These are phyloP conservation scores for Selaginella moellendorffii DNA, from an alignment of 75 land plant genomes.

Conservation along the genomic window DNA sequence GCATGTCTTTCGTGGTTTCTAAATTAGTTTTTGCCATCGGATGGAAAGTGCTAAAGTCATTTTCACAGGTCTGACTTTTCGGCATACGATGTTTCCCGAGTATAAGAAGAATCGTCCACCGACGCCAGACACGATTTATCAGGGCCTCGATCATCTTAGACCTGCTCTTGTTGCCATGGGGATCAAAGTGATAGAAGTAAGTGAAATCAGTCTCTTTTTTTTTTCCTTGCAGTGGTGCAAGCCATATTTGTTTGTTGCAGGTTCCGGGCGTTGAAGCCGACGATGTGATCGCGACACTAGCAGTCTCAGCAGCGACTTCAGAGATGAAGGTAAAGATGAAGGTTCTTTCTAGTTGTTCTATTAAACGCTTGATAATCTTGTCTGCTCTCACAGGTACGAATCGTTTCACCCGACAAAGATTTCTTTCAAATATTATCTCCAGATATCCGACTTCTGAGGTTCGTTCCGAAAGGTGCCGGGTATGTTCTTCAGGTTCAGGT, in stretches of 20 bases:
- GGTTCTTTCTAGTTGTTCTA: background rate
- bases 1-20: background rate
- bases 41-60: background rate
- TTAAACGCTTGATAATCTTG: background rate
- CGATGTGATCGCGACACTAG: slow-evolving; percentile 90
- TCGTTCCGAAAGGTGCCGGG: slow-evolving; percentile 61
- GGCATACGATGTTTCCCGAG: slow-evolving; percentile 48
- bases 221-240: background rate
- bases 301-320: slow-evolving; percentile 50
- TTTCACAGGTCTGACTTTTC: slow-evolving; percentile 55
- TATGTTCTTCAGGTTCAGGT: slow-evolving; percentile 22
- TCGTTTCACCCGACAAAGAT: slow-evolving; percentile 93
- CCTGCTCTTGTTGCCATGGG: slow-evolving; percentile 79
- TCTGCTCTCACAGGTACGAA: slow-evolving; percentile 39
- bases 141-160: slow-evolving; percentile 58
- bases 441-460: slow-evolving; percentile 57
- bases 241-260: slow-evolving; percentile 19
- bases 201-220: no score
- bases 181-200: slow-evolving; percentile 68
- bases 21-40: background rate
- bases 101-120: slow-evolving; percentile 82
- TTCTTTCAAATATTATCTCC: slow-evolving; percentile 87
- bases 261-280: slow-evolving; percentile 96
- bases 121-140: slow-evolving; percentile 83
- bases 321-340: slow-evolving; percentile 43